These are phyloP conservation scores for Amylocarpus encephaloides DNA, from an alignment of 2,329 filamentous ascomycete genomes.

Conservation along the genomic window DNA sequence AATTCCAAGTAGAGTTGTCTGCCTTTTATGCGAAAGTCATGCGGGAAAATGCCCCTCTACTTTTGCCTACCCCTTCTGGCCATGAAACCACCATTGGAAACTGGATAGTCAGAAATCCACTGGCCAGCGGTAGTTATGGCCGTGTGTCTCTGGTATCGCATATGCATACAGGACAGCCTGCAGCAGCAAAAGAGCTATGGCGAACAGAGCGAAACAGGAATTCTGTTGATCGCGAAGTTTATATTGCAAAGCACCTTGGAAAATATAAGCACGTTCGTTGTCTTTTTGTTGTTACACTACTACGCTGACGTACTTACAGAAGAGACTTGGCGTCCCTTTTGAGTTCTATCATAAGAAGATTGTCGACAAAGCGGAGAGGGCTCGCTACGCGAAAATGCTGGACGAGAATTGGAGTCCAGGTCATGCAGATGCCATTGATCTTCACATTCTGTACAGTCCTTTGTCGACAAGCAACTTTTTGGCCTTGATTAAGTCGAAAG, in stretches of 20 bases:
- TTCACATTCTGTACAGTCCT: slow-evolving; percentile 18
- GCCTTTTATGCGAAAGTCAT: slow-evolving; percentile 14
- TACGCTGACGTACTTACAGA: slow-evolving; percentile 5
- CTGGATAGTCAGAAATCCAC: slow-evolving; percentile 19
- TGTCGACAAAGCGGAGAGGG: slow-evolving; percentile 15
- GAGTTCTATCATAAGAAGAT: slow-evolving; percentile 14
- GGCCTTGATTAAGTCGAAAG: slow-evolving; percentile 14
- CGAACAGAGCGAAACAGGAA: slow-evolving; percentile 12
- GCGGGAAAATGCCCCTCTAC: slow-evolving; percentile 11
- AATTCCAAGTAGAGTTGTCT: slow-evolving; percentile 18
- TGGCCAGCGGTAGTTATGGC: slow-evolving; percentile 17
- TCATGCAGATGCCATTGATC: slow-evolving; percentile 16
- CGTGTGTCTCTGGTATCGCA: slow-evolving; percentile 16
- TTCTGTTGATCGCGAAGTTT: slow-evolving; percentile 17
- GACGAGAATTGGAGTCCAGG: slow-evolving; percentile 18
- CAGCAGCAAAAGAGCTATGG: slow-evolving; percentile 21
- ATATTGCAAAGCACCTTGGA: slow-evolving; percentile 12
- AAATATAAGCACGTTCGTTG: slow-evolving; percentile 15
- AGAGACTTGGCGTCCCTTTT: slow-evolving; percentile 16
- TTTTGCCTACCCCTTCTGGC: slow-evolving; percentile 16
- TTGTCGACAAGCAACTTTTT: slow-evolving; percentile 18
- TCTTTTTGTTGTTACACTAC: not conserved
- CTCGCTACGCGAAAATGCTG: slow-evolving; percentile 13
- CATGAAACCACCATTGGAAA: slow-evolving; percentile 16
- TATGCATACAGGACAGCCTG: slow-evolving; percentile 14